Evolutionary conservation across 805 yeast genomes (phyloP).

Genomic region (Saccharomyces paradoxus): DNA sequence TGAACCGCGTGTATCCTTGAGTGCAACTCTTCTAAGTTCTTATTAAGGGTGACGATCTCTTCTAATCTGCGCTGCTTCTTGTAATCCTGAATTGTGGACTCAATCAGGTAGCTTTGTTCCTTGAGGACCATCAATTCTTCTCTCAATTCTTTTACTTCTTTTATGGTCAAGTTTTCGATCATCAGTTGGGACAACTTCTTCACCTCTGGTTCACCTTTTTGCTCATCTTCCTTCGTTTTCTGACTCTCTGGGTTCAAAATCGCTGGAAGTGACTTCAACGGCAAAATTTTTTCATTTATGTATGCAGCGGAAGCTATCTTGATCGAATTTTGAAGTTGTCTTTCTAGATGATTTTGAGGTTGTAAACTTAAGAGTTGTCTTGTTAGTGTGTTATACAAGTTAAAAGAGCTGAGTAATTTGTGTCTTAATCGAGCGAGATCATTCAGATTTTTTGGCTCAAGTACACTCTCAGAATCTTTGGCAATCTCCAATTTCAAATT

Average conservation of each 20-base stretch:
- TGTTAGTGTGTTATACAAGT: constrained; percentile 42
- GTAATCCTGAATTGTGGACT: constrained; percentile 52
- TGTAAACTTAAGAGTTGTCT: constrained; percentile 34
- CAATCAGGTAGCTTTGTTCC: constrained; percentile 72
- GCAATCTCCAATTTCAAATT: constrained; percentile 27
- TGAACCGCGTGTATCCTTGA: constrained; percentile 41
- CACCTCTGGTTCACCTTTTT: constrained; percentile 8
- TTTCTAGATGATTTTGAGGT: constrained; percentile 37
- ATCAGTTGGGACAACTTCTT: constrained; percentile 13
- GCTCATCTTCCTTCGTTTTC: constrained; percentile 16
- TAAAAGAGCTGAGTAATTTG: constrained; percentile 41
- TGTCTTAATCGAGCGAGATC: constrained; percentile 37
- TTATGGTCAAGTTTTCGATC: constrained; percentile 35
- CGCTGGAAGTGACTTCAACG: constrained; percentile 51
- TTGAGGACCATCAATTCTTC: constrained; percentile 79
- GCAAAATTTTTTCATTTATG: constrained; percentile 59
- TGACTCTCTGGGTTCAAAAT: constrained; percentile 12
- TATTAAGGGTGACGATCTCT: constrained; percentile 54
- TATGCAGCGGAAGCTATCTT: constrained; percentile 48
- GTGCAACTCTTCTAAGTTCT: constrained; percentile 50
- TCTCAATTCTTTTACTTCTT: constrained; percentile 50
- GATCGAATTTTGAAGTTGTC: constrained; percentile 44
- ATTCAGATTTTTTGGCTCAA: constrained; percentile 24
- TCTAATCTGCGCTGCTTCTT: constrained; percentile 68
- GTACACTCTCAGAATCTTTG: constrained; percentile 11